Conservation (phyloP, 768 basidiomycete genomes). For the Xerocomus brunneocitrinus region DNA sequence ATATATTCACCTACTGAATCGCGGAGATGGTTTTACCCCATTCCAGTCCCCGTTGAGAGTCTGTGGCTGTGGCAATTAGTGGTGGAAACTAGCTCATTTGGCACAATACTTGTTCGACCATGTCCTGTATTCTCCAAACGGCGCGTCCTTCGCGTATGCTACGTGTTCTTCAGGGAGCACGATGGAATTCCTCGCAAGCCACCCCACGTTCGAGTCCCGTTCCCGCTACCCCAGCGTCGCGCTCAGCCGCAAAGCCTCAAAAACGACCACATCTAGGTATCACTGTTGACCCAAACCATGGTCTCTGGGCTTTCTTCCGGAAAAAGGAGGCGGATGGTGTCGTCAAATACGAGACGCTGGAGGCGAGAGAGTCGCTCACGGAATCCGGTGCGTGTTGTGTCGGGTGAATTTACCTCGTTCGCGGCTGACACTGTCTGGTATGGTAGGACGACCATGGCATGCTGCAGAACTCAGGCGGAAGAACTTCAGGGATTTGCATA, state of each 20-base stretch:
- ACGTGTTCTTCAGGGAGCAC: conserved; percentile 11
- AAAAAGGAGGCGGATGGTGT: conserved; percentile 48
- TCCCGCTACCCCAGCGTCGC: background rate
- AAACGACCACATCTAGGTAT: conserved; percentile 43
- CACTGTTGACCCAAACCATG: conserved; percentile 56
- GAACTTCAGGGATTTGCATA: conserved; percentile 90
- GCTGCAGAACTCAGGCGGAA: conserved; percentile 85
- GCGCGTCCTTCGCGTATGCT: conserved; percentile 16
- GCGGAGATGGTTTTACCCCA: too few relatives aligned
- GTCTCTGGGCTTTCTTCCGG: conserved; percentile 75
- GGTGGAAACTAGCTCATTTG: background rate
- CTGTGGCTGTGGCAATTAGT: conserved; percentile 21
- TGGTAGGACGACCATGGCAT: conserved; percentile 81
- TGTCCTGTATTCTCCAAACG: conserved; percentile 21
- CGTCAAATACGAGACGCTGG: conserved; percentile 49
- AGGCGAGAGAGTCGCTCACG: conserved; percentile 29
- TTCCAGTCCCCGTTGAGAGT: too few relatives aligned
- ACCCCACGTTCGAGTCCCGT: background rate
- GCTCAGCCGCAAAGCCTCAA: conserved; percentile 21
- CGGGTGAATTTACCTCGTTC: background rate
- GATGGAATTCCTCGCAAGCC: conserved; percentile 23
- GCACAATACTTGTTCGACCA: conserved; percentile 2
- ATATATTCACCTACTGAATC: too few relatives aligned
- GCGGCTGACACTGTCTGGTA: conserved; percentile 6
- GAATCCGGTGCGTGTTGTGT: conserved; percentile 33